Percentiles rank a stretch among this genome's conserved stretches.
Conservation (phyloP, 2,329 filamentous ascomycete genomes). For the Huntiella bhutanensis region DNA sequence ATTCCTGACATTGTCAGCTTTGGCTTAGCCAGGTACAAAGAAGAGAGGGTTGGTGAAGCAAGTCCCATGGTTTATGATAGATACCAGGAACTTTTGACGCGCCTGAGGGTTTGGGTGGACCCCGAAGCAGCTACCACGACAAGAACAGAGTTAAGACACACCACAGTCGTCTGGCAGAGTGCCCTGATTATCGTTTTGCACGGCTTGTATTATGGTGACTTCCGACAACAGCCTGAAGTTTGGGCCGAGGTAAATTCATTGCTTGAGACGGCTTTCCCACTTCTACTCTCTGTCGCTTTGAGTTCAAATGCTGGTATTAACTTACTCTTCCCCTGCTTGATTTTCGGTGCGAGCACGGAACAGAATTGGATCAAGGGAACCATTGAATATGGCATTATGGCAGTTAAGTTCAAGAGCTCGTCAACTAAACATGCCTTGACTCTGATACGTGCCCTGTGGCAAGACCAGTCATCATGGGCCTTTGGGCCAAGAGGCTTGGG, state of each 20-base stretch:
- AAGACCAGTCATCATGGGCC: constrained; percentile 2
- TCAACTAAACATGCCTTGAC: constrained; percentile 9
- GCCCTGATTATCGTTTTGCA: constrained; percentile 8
- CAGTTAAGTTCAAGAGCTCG: constrained; percentile 9
- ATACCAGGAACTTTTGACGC: constrained; percentile 5
- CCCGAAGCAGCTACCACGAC: constrained; percentile 7
- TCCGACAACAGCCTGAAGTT: constrained; percentile 3
- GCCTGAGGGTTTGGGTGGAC: constrained; percentile 5
- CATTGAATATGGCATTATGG: constrained; percentile 10
- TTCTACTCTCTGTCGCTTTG: constrained; percentile 9
- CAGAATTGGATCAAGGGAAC: constrained; percentile 9
- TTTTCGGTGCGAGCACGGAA: constrained; percentile 10
- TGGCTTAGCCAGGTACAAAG: constrained; percentile 1
- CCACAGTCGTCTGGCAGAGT: constrained; percentile 8
- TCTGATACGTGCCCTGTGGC: constrained; percentile 7
- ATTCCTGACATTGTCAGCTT: constrained; percentile 8
- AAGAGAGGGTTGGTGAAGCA: constrained; percentile 5
- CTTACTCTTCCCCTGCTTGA: constrained; percentile 9
- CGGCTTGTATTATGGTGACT: constrained; percentile 8
- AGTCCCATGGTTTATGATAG: constrained; percentile 4
- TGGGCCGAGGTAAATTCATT: constrained; percentile 5
- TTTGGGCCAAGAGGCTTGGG: constrained; percentile 11
- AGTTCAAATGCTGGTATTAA: constrained; percentile 10
- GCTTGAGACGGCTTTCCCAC: constrained; percentile 8
- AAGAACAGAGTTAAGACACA: constrained; percentile 8